A percentile compares a stretch with the other conserved stretches of the same genome.
phyloP scores from a whole-genome alignment of 257 asterid genomes.

The Solanum piurae region DNA sequence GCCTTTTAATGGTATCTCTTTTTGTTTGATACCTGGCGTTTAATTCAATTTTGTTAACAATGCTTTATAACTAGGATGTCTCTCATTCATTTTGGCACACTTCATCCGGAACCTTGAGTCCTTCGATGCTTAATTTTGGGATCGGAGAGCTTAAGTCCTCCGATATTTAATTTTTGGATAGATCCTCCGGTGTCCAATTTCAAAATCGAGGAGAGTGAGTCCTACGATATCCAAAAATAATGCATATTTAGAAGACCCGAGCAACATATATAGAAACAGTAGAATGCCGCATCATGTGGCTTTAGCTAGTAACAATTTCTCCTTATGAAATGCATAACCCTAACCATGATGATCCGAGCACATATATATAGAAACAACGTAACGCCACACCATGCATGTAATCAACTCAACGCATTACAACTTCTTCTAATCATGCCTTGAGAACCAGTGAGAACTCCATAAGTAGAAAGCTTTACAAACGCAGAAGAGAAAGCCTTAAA shows the following conservation, averaged over 20 bases:
- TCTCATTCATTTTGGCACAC: no score
- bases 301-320: background rate
- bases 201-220: background rate
- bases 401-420: conserved; percentile 17
- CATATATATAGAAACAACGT: background rate
- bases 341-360: background rate
- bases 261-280: background rate
- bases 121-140: no score
- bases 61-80: no score
- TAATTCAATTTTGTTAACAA: no score
- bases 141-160: background rate
- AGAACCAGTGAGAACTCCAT: conserved; percentile 27
- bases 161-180: no score
- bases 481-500: conserved; percentile 33
- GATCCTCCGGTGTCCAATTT: no score
- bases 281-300: background rate
- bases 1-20: background rate
- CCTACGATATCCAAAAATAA: background rate
- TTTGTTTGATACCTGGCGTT: no score
- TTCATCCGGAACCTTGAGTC: no score
- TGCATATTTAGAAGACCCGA: background rate
- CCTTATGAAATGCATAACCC: no score
- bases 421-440: conserved; percentile 27
- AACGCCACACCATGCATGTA: background rate
- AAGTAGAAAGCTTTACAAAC: conserved; percentile 32